Base-by-base conservation (phyloP, 78 protist genomes). In the Dictyostelium discoideum region DNA sequence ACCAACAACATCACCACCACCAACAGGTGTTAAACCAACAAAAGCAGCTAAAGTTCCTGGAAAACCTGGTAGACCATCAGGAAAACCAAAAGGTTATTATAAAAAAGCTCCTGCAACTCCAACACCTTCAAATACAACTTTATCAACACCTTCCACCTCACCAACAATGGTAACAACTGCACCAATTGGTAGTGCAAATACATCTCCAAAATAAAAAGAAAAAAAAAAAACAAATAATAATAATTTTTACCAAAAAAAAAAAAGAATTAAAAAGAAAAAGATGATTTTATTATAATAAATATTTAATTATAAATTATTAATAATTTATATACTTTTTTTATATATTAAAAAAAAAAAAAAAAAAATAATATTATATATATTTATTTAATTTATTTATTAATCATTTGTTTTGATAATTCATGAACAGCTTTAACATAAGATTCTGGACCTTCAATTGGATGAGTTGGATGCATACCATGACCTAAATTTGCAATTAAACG, bases 381-480 rank as follows among this genome's bases (percentile, higher is more conserved):
- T 67, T 24, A 24, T 20, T 8, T 24, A 42, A 60, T 77, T 73
- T 24, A 46, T 92, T 82, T n/a, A 79, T 79, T 82, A 46, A 10
- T 78, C 84, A 84, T 22, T 60, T 40, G 39, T 32, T 78, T 24
- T n/a, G 96, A 93, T 65, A 86, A n/a, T 26, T 85, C 48, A 57
- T 96, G 98, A 42, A 98, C 97, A 14, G 96, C 94, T 22, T 76
- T 84, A 32, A 98, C 88, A 86, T 85, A 96, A 37, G 79, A 93
- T 20, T 20, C 88, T 7, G 97, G 83, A 18, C 67, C 29, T 24
- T 73, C 98, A 20, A 96, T 92, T 20, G 92, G 57, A 84, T 85
- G 93, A 44, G 79, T 44, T 40, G 99, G 99, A 32, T 79, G 80
- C 98, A 98, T 96, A 32, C 99, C 99, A 77, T 97, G 98, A 42